These are phyloP conservation scores for Annulohypoxylon truncatum DNA, from an alignment of 2,329 filamentous ascomycete genomes.

Conservation along the genomic window DNA sequence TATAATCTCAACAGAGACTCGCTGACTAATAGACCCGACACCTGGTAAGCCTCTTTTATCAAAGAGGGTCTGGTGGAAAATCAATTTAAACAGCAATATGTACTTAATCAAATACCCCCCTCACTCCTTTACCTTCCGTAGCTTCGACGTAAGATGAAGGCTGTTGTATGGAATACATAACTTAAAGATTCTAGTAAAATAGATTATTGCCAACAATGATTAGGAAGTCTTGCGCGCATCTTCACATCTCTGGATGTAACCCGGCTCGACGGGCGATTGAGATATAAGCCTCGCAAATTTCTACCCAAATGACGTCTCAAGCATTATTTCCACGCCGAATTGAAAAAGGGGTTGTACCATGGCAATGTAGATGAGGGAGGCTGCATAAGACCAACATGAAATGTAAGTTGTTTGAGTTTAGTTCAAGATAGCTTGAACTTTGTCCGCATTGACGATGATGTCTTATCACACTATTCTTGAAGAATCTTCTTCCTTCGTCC, in stretches of 20 bases:
- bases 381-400: not conserved
- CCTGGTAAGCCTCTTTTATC: too few relatives aligned
- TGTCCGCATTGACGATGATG: not conserved
- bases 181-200: too few relatives aligned
- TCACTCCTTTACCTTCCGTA: too few relatives aligned
- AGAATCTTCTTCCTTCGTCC: not conserved
- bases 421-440: constrained; percentile 7
- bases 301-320: not conserved
- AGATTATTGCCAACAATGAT: too few relatives aligned
- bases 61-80: too few relatives aligned
- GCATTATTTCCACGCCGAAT: not conserved
- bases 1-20: too few relatives aligned
- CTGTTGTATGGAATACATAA: too few relatives aligned
- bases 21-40: too few relatives aligned
- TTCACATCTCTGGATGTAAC: not conserved
- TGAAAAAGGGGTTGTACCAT: not conserved
- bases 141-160: too few relatives aligned
- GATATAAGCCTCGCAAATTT: not conserved
- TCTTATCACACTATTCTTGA: not conserved
- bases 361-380: not conserved
- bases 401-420: not conserved
- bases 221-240: too few relatives aligned
- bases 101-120: too few relatives aligned
- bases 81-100: too few relatives aligned
- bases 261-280: not conserved